Base-by-base conservation (phyloP, 2,329 filamentous ascomycete genomes). In the Phymatotrichopsis omnivora region DNA sequence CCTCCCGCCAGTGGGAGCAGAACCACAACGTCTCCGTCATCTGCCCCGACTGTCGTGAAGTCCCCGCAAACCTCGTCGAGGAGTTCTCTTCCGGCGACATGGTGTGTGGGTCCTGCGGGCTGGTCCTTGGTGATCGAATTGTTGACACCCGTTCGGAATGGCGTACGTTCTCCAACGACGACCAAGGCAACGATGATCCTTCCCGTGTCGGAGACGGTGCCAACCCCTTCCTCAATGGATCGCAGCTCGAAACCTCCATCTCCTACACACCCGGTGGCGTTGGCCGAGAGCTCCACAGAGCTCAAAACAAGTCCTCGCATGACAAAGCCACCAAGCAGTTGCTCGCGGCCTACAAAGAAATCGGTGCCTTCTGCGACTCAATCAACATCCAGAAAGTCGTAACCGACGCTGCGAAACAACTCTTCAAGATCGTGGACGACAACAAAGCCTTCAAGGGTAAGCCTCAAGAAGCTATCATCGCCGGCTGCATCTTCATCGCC, bases 101-200 rank as follows among this genome's bases (percentile, higher is more conserved):
- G 63, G 85, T 98, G 44, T 98, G 91, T 63, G 82, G 75, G 47
- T 85, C 82, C 51, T 98, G 91, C 60, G 91, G 91, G 28, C 72
- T 95, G 25, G 91, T 98, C 5, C 75, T 98, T 23, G 82, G 83
- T 49, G 83, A 89, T 60, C 82, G 85, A 56, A 86, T 91, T 62
- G 87, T 98, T 61, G 93, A 98, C 62, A 93, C 85, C 51, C 82
- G 93, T 52, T 94, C 86, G 36, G 91, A 98, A 68, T 98, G 91
- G 91, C 85, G 91, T 62, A 98, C 91, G 1, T 98, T 98, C 67
- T 86, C 87, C 62, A 96, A 96, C 63, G 91, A 98, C 61, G 93
- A 98, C 63, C 85, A 94, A 64, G 85, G 85, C 60, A 87, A 84
- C 60, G 93, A 96, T 58, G 91, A 98, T 57, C 91, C 93, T 4